These are phyloP conservation scores for Kondoa malvinella DNA, from an alignment of 768 basidiomycete species.

Conservation along the genomic window DNA sequence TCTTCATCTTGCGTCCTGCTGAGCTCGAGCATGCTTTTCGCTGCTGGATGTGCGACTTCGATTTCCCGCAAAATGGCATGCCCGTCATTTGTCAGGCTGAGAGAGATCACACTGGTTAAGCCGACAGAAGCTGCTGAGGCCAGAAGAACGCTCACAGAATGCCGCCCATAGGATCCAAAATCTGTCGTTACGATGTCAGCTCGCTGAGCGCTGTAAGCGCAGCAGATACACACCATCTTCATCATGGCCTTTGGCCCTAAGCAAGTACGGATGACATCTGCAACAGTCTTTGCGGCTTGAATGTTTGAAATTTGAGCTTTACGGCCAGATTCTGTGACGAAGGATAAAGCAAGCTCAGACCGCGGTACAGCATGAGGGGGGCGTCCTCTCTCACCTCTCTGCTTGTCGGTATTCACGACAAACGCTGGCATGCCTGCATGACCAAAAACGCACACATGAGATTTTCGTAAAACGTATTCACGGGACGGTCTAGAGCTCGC, in stretches of 20 bases:
- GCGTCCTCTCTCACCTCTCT: not conserved
- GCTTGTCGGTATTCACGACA: not conserved
- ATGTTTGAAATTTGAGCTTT: conserved; percentile 17
- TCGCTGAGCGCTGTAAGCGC: conserved; percentile 2
- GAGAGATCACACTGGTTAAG: not conserved
- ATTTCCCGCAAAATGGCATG: conserved; percentile 97
- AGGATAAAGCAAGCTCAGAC: too few relatives aligned
- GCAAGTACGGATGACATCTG: conserved; percentile 90
- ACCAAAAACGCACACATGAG: not conserved
- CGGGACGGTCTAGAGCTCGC: too few relatives aligned
- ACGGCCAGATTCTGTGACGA: conserved; percentile 15
- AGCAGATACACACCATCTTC: conserved; percentile 59
- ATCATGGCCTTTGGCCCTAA: conserved; percentile 84
- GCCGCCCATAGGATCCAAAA: conserved; percentile 68
- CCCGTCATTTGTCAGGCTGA: conserved; percentile 94
- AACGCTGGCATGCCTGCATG: conserved; percentile 5
- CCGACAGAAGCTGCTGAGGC: not conserved
- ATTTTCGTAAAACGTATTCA: too few relatives aligned
- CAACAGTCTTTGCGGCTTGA: conserved; percentile 18
- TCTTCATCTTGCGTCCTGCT: conserved; percentile 97
- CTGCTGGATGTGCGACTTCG: conserved; percentile 95
- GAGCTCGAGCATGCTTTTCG: conserved; percentile 99
- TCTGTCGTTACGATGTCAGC: conserved; percentile 9
- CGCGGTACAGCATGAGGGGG: too few relatives aligned
- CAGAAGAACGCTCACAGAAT: conserved; percentile 83